Evolutionary conservation across 441 rosid species (phyloP).

Genomic region (Eruca vesicaria): DNA sequence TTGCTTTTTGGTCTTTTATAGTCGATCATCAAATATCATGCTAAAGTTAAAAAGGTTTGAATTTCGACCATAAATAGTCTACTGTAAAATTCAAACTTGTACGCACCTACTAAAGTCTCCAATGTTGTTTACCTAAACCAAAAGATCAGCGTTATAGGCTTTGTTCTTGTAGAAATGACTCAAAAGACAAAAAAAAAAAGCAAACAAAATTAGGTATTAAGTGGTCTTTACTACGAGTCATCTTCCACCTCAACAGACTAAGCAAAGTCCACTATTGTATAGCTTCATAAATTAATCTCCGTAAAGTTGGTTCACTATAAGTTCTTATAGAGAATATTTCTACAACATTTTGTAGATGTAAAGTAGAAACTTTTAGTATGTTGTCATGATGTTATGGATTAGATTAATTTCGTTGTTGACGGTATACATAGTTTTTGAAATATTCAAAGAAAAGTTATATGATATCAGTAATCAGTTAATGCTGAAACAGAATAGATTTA

Average conservation of each 20-base stretch:
- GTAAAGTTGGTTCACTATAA: neutral
- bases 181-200: neutral
- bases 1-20: constrained; percentile 20
- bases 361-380: neutral
- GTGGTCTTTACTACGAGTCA: neutral
- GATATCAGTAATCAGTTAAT: too few species aligned
- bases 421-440: too few species aligned
- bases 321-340: neutral
- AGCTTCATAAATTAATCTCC: neutral
- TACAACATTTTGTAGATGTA: neutral
- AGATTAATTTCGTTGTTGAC: neutral
- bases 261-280: neutral
- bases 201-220: neutral
- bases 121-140: too few species aligned
- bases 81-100: neutral
- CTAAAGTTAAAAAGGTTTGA: neutral
- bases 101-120: neutral
- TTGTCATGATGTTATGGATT: neutral
- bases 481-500: too few species aligned
- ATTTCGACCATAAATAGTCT: neutral
- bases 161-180: too few species aligned
- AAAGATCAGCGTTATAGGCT: neutral
- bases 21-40: constrained; percentile 3
- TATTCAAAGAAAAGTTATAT: too few species aligned
- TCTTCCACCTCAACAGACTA: constrained; percentile 13